Base-by-base conservation (phyloP, 164 flowering plant species). In the Santalum album region DNA sequence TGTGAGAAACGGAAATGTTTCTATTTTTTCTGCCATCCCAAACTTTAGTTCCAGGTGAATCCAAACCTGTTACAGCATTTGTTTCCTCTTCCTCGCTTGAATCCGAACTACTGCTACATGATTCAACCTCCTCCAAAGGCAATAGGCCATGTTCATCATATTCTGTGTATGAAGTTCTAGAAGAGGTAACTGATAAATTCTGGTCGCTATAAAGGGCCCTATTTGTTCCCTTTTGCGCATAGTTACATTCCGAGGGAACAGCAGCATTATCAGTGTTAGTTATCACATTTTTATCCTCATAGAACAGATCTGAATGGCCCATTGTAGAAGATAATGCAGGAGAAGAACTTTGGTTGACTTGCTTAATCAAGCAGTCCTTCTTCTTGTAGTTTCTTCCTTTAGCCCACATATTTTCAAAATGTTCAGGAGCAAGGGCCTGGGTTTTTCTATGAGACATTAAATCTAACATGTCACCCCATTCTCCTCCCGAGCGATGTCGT, bases 341-440 rank as follows among this genome's bases (percentile, higher is more conserved):
- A 7, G 63, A 55, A 35, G 70, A 56, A 56, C 60, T 64, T 49
- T 65, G 63, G 16, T 60, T 46, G 32, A 51, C 70, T 54, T 78
- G 77, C 53, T 74, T 82, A 23, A 20, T 56, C 2, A 61, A 20
- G 55, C 65, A 69, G 44, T 79, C 88, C 55, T 79, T 82, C 59
- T 60, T 81, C 64, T 49, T 83, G 72, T 84, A 94, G 66, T 87
- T 69, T 68, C 79, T 71, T 50, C 97, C 97, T 67, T 87, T 90
- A 15, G 99, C 56, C 99, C 99, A 94, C 94, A 90, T 83, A 71
- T 86, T 87, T 23, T 94, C 97, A 70, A 90, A 80, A 75, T 94
- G 65, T 60, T 94, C 97, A 18, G 99, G 96, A 59, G 99, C 95
- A 71, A 94, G 89, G 50, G 86, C 89, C 64, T 75, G 79, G 48